These are phyloP conservation scores for Cutaneotrichosporon sp. DNA, from an alignment of 1,284 basidiomycete genomes.

Conservation along the genomic window DNA sequence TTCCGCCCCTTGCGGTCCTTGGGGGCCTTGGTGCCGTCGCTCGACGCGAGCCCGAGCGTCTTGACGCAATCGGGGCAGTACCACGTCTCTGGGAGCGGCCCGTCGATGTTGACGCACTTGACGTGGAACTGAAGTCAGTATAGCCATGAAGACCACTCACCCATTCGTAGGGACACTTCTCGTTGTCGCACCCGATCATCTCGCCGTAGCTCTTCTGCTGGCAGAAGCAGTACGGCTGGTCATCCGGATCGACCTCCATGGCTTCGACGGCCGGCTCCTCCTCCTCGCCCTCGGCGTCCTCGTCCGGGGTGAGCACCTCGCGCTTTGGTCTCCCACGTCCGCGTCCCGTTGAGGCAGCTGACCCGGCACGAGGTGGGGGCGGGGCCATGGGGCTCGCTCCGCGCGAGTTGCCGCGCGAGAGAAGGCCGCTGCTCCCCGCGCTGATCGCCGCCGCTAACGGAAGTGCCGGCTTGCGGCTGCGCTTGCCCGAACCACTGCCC, in stretches of 20 bases:
- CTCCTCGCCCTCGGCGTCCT: constrained; percentile 21
- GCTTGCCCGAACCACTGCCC: constrained; percentile 33
- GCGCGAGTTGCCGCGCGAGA: background rate
- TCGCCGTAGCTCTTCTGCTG: constrained; percentile 83
- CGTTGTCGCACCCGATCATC: constrained; percentile 93
- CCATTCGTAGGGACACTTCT: constrained; percentile 85
- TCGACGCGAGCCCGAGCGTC: constrained; percentile 36
- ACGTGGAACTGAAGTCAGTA: constrained; percentile 72
- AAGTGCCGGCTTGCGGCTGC: constrained; percentile 17
- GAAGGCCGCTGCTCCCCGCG: constrained; percentile 9
- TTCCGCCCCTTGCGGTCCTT: constrained; percentile 39
- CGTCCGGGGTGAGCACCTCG: background rate
- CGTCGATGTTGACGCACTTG: constrained; percentile 71
- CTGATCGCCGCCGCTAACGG: constrained; percentile 16
- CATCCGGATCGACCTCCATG: constrained; percentile 41
- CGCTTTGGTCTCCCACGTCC: constrained; percentile 2
- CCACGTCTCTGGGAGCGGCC: constrained; percentile 73
- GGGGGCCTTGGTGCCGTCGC: constrained; percentile 52
- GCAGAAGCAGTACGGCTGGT: constrained; percentile 85
- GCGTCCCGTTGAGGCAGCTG: constrained; percentile 3
- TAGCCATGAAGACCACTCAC: constrained; percentile 57
- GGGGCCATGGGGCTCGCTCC: constrained; percentile 10
- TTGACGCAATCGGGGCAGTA: constrained; percentile 65
- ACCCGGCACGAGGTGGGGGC: constrained; percentile 14
- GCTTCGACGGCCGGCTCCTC: constrained; percentile 27